Evolutionary conservation across 2,329 filamentous ascomycete species (phyloP).

Genomic region (Alternaria gansuensis): DNA sequence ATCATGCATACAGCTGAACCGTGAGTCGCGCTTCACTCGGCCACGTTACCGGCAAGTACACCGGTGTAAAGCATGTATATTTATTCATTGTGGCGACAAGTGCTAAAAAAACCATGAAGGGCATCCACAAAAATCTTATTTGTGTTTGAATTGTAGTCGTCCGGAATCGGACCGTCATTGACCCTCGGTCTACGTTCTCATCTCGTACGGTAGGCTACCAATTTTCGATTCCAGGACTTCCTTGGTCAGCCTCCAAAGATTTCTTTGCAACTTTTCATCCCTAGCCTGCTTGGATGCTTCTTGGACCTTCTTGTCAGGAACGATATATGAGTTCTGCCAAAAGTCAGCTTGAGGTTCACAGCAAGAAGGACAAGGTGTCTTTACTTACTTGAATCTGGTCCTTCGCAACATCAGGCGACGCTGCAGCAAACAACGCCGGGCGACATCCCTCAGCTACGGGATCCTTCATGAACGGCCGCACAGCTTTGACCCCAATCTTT

Average conservation of each 20-base stretch:
- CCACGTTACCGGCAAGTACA: not conserved
- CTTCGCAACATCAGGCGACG: constrained; percentile 55
- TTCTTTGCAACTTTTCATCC: constrained; percentile 56
- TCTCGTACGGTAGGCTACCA: constrained; percentile 41
- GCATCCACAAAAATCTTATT: not conserved
- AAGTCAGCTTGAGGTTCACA: constrained; percentile 1
- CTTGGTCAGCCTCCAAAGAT: constrained; percentile 59
- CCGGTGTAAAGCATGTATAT: not conserved
- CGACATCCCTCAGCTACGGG: constrained; percentile 60
- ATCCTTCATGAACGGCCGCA: constrained; percentile 61
- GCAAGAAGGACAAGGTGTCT: not conserved
- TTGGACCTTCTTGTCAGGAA: constrained; percentile 60
- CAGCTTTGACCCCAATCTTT: constrained; percentile 56
- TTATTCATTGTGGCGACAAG: not conserved
- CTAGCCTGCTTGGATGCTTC: constrained; percentile 55
- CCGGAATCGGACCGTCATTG: not conserved
- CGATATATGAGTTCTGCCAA: constrained; percentile 56
- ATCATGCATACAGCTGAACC: not conserved
- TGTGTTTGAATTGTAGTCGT: not conserved
- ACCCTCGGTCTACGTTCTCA: constrained; percentile 28
- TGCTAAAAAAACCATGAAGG: not conserved
- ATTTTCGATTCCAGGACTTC: constrained; percentile 56
- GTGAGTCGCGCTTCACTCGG: not conserved
- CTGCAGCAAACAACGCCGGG: constrained; percentile 59
- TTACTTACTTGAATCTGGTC: constrained; percentile 51